Percentiles rank a stretch among this genome's conserved stretches.
phyloP scores from a whole-genome alignment of 2,329 filamentous ascomycete species.

The Hypoxylon rubiginosum region DNA sequence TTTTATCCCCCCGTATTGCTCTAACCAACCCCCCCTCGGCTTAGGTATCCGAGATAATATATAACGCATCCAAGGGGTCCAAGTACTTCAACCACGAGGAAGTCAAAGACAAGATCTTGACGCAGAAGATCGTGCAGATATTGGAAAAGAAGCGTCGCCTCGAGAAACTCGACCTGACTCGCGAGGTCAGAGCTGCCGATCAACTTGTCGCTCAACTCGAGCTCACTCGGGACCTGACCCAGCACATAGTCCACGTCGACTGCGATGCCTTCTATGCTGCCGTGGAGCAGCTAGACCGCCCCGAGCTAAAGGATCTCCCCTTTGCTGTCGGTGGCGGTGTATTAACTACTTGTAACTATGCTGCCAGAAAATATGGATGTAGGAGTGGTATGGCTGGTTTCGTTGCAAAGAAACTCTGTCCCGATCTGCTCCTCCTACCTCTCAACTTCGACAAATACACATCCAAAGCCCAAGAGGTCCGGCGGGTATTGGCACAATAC shows the following conservation, averaged over 20 bases:
- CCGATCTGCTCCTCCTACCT: constrained; percentile 83
- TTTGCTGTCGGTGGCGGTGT: constrained; percentile 87
- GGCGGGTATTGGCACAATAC: constrained; percentile 85
- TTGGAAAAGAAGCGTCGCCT: constrained; percentile 80
- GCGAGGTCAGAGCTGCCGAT: constrained; percentile 82
- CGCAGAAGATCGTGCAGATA: constrained; percentile 86
- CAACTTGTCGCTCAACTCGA: constrained; percentile 86
- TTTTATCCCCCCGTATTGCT: background rate
- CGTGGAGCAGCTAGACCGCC: constrained; percentile 86
- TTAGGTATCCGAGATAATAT: constrained; percentile 94
- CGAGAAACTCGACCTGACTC: constrained; percentile 79
- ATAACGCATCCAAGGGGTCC: constrained; percentile 94
- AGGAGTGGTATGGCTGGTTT: constrained; percentile 97
- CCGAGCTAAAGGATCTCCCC: constrained; percentile 86
- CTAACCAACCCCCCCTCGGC: constrained; percentile 6
- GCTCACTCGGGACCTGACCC: constrained; percentile 81
- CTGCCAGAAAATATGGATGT: constrained; percentile 89
- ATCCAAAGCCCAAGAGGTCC: constrained; percentile 89
- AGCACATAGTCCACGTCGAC: constrained; percentile 90
- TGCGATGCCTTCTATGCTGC: constrained; percentile 98
- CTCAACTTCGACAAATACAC: constrained; percentile 93
- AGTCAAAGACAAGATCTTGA: constrained; percentile 82
- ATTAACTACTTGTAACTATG: constrained; percentile 83
- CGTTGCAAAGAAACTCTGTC: constrained; percentile 94
- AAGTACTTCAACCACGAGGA: constrained; percentile 97